Evolutionary conservation across 1,284 basidiomycete species (phyloP).

Genomic region (Farysia itapuensis): DNA sequence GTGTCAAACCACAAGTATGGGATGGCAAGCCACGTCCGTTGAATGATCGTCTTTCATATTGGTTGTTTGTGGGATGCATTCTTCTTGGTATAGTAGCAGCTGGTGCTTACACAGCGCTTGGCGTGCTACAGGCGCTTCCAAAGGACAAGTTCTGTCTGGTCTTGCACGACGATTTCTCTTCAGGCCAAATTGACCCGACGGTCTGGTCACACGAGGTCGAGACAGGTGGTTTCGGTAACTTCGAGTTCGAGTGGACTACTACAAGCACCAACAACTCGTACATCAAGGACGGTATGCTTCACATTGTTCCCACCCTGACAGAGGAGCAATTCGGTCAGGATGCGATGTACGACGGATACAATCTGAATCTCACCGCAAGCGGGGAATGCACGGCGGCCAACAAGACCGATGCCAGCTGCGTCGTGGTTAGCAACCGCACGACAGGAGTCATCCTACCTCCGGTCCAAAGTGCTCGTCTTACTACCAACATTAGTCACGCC

Average conservation of each 20-base stretch:
- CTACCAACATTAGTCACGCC: constrained; percentile 67
- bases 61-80: constrained; percentile 7
- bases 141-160: constrained; percentile 66
- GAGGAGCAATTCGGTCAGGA: constrained; percentile 71
- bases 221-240: constrained; percentile 82
- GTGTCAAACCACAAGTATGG: not conserved
- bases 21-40: constrained; percentile 4
- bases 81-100: constrained; percentile 9
- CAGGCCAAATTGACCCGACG: constrained; percentile 66
- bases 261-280: constrained; percentile 75
- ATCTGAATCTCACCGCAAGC: constrained; percentile 75
- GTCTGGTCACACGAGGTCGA: constrained; percentile 77
- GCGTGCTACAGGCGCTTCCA: constrained; percentile 1
- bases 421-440: constrained; percentile 61
- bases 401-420: constrained; percentile 64
- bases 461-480: constrained; percentile 75
- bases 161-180: constrained; percentile 75
- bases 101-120: constrained; percentile 2
- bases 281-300: constrained; percentile 73
- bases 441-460: constrained; percentile 70
- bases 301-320: constrained; percentile 81
- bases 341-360: constrained; percentile 69
- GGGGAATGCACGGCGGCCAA: constrained; percentile 69
- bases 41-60: constrained; percentile 13
- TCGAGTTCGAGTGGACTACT: constrained; percentile 86